Conservation (phyloP, 345 rosid species). For the Lepidium didymum region DNA sequence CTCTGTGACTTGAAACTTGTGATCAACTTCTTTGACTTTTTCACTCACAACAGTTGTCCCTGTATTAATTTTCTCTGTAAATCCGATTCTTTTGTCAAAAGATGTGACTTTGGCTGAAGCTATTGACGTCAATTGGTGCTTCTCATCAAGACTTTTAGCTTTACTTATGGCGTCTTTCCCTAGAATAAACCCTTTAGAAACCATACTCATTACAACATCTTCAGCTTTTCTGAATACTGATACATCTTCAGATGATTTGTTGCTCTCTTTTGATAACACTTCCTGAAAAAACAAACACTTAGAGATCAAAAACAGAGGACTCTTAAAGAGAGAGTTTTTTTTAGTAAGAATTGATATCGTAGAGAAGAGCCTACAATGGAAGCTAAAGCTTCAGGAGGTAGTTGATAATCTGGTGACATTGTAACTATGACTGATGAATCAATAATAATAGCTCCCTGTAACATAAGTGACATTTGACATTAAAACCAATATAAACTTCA, state of each 20-base stretch:
- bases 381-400: constrained; percentile 58
- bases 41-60: constrained; percentile 55
- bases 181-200: constrained; percentile 72
- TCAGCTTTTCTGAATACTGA: constrained; percentile 68
- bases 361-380: constrained; percentile 35
- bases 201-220: constrained; percentile 71
- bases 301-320: neutral
- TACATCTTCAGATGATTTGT: constrained; percentile 30
- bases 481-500: neutral
- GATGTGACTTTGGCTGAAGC: constrained; percentile 78
- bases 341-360: neutral
- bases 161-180: constrained; percentile 78
- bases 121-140: constrained; percentile 67
- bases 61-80: constrained; percentile 63
- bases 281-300: constrained; percentile 23
- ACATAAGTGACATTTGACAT: neutral
- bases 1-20: constrained; percentile 82
- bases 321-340: neutral
- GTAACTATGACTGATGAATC: constrained; percentile 56
- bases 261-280: constrained; percentile 14
- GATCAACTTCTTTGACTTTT: constrained; percentile 85
- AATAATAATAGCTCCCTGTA: constrained; percentile 80
- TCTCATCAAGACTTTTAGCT: constrained; percentile 75
- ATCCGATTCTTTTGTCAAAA: constrained; percentile 65
- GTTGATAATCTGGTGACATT: constrained; percentile 58